Evolutionary conservation across 495 filamentous ascomycete species (phyloP).

Genomic region (Penicillium pancosmium): DNA sequence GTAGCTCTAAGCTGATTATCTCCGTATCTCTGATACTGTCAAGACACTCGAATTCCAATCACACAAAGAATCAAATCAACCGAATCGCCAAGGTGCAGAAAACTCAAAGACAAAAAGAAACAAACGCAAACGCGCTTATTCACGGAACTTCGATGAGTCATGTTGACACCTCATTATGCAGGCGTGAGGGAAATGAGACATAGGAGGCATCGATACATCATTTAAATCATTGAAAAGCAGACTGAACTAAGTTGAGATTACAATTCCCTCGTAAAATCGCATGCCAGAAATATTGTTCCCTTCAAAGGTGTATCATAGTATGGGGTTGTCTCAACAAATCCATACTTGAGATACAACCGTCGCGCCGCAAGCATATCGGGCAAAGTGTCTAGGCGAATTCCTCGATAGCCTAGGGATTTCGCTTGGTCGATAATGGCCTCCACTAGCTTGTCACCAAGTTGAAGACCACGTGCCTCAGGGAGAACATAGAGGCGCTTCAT

Average conservation of each 20-base stretch:
- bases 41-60: not conserved
- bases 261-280: constrained; percentile 22
- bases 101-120: constrained; percentile 8
- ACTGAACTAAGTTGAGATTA: not conserved
- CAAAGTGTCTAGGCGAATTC: constrained; percentile 61
- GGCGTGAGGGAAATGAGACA: not conserved
- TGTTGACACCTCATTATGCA: constrained; percentile 8
- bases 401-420: constrained; percentile 50
- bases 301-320: constrained; percentile 62
- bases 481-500: constrained; percentile 62
- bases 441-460: constrained; percentile 51
- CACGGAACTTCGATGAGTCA: constrained; percentile 29
- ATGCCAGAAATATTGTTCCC: constrained; percentile 46
- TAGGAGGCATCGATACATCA: not conserved
- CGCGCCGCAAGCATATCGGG: constrained; percentile 56
- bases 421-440: constrained; percentile 47
- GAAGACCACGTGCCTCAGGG: constrained; percentile 47
- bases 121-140: constrained; percentile 28
- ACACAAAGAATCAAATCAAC: constrained; percentile 3
- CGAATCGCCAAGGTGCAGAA: constrained; percentile 4
- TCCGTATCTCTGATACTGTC: not conserved
- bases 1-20: no score
- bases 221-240: not conserved
- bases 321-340: constrained; percentile 54
- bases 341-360: constrained; percentile 49